phyloP scores from a whole-genome alignment of 2,329 filamentous ascomycete species.

The Ophiostoma australiae region DNA sequence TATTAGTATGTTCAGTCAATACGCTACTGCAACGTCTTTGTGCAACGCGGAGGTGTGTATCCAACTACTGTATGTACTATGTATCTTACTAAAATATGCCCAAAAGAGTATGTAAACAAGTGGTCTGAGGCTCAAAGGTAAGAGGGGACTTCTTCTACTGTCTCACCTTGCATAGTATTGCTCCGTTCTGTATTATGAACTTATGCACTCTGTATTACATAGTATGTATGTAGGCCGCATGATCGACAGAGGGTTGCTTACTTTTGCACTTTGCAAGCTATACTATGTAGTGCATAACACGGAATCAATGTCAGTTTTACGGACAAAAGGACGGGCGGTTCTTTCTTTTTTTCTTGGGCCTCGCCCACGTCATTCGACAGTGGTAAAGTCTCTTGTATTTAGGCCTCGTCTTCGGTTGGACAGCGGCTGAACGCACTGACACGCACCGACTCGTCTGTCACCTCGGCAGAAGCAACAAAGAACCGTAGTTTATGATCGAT shows the following conservation, averaged over 20 bases:
- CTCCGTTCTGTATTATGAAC: background rate
- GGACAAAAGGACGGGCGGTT: background rate
- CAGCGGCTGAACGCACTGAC: background rate
- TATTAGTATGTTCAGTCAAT: background rate
- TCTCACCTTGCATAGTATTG: background rate
- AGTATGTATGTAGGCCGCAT: no score
- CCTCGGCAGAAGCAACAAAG: background rate
- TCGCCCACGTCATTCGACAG: background rate
- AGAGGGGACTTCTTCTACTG: background rate
- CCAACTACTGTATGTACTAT: background rate
- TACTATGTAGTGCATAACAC: no score
- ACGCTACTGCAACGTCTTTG: conserved; percentile 1
- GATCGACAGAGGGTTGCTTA: background rate
- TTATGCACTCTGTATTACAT: no score
- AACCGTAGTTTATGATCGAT: no score
- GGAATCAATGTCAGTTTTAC: no score
- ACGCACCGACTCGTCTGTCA: background rate
- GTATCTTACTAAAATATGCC: background rate
- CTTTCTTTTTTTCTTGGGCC: background rate
- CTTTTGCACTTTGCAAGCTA: background rate
- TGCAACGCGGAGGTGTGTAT: background rate
- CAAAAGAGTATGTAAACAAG: conserved; percentile 14
- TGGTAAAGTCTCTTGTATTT: background rate
- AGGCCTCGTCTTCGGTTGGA: background rate
- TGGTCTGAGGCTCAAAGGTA: background rate